Conservation (phyloP, 2,329 filamentous ascomycete species). For the Sporothrix pseudoabietina region DNA sequence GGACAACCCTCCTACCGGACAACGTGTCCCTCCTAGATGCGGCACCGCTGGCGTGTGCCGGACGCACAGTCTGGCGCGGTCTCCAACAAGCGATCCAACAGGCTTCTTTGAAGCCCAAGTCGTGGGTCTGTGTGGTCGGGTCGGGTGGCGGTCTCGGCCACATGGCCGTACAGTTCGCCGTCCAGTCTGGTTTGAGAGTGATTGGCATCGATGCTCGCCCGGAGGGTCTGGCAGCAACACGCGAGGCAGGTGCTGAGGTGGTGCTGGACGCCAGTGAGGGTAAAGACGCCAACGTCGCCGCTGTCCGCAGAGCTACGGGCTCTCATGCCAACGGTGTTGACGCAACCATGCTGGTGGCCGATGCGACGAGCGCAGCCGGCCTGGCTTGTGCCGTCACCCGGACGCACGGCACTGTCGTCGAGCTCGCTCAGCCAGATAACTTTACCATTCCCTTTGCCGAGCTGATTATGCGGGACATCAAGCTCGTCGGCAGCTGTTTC, state of each 20-base stretch:
- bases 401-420: conserved; percentile 61
- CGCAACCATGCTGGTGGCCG: conserved; percentile 57
- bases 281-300: conserved; percentile 1
- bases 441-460: conserved; percentile 48
- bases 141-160: conserved; percentile 57
- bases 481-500: conserved; percentile 51
- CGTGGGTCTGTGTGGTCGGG: conserved; percentile 51
- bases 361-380: conserved; percentile 53
- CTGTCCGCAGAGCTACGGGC: conserved; percentile 44
- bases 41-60: conserved; percentile 60
- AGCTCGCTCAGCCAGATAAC: conserved; percentile 56
- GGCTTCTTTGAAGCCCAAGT: conserved; percentile 41
- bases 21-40: conserved; percentile 53
- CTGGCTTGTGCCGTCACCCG: conserved; percentile 58
- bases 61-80: conserved; percentile 53
- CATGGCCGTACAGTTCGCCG: conserved; percentile 42
- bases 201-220: conserved; percentile 54
- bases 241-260: conserved; percentile 47
- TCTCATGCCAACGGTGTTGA: conserved; percentile 53
- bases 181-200: conserved; percentile 54
- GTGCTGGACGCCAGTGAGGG: conserved; percentile 55
- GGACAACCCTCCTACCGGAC: conserved; percentile 51
- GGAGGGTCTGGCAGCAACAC: conserved; percentile 33
- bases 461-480: conserved; percentile 57
- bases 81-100: conserved; percentile 41